These are phyloP conservation scores for Flammula alnicola DNA, from an alignment of 1,284 basidiomycete genomes.

Conservation along the genomic window DNA sequence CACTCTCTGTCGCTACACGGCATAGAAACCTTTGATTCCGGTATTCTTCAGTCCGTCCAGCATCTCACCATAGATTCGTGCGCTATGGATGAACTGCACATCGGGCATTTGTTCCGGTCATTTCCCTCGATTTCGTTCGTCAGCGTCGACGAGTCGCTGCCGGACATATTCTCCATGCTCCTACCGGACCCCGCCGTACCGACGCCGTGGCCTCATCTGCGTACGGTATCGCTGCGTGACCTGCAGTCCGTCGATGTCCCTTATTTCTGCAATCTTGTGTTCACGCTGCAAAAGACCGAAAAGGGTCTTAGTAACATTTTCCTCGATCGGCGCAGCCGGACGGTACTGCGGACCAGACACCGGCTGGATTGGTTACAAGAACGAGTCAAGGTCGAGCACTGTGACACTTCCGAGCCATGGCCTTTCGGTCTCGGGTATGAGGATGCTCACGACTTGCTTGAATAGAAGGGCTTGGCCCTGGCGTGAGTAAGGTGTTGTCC, in stretches of 20 bases:
- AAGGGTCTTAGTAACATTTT: conserved; percentile 31
- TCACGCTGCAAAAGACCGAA: conserved; percentile 26
- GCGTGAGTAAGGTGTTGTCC: background rate
- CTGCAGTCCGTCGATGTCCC: conserved; percentile 33
- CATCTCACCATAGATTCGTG: conserved; percentile 37
- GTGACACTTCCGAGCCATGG: conserved; percentile 38
- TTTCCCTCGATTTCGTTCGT: conserved; percentile 38
- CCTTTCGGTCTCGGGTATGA: conserved; percentile 41
- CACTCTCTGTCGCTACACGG: conserved; percentile 37
- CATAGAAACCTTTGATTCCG: conserved; percentile 38
- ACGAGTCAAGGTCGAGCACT: conserved; percentile 33
- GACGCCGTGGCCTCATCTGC: conserved; percentile 36
- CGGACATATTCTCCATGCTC: conserved; percentile 32
- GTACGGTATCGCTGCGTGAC: conserved; percentile 34
- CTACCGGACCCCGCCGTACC: conserved; percentile 16
- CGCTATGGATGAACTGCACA: conserved; percentile 33
- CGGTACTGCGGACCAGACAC: conserved; percentile 35
- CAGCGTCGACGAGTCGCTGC: conserved; percentile 36
- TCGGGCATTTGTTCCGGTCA: conserved; percentile 35
- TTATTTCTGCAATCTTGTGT: conserved; percentile 35
- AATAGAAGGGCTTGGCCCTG: conserved; percentile 5
- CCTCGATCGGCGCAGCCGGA: conserved; percentile 40
- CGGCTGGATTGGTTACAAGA: conserved; percentile 37
- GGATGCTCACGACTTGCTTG: conserved; percentile 39
- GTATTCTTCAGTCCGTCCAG: conserved; percentile 34